phyloP scores from a whole-genome alignment of 805 yeast genomes.

The Trichomonascus vanleenenianus region DNA sequence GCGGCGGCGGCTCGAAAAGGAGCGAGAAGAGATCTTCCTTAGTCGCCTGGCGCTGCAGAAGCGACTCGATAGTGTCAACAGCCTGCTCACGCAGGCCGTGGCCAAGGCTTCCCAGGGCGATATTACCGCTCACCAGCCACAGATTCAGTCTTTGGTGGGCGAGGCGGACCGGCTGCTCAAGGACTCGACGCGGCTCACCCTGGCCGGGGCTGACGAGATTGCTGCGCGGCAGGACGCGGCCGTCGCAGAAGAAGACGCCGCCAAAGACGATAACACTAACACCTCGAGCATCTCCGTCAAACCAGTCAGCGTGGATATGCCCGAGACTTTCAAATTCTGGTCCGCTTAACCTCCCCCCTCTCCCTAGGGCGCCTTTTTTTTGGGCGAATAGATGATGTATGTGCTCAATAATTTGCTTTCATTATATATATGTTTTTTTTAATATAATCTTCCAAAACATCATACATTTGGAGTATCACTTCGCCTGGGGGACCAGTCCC shows the following conservation, averaged over 20 bases:
- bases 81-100: slow-evolving; percentile 43
- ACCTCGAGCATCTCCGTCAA: slow-evolving; percentile 23
- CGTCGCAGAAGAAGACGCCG: neutral
- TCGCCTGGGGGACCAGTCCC: no score
- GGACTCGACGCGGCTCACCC: neutral
- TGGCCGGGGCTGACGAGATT: neutral
- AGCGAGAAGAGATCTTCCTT: slow-evolving; percentile 40
- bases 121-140: neutral
- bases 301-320: slow-evolving; percentile 54
- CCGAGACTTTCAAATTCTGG: slow-evolving; percentile 61
- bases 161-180: slow-evolving; percentile 10
- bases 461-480: no score
- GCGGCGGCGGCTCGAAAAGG: slow-evolving; percentile 35
- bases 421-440: no score
- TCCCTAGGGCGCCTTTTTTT: no score
- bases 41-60: slow-evolving; percentile 66
- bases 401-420: no score
- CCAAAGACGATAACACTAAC: neutral
- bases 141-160: slow-evolving; percentile 19
- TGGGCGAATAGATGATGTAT: neutral
- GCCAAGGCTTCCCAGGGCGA: slow-evolving; percentile 21
- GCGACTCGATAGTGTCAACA: slow-evolving; percentile 47
- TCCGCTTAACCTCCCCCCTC: slow-evolving; percentile 35
- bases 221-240: slow-evolving; percentile 13
- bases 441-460: slow-evolving; percentile 2